A percentile compares a stretch with the other conserved stretches of the same genome.
Evolutionary conservation across 306 rosid species (phyloP).

Genomic region (Cicer yamashitae): DNA sequence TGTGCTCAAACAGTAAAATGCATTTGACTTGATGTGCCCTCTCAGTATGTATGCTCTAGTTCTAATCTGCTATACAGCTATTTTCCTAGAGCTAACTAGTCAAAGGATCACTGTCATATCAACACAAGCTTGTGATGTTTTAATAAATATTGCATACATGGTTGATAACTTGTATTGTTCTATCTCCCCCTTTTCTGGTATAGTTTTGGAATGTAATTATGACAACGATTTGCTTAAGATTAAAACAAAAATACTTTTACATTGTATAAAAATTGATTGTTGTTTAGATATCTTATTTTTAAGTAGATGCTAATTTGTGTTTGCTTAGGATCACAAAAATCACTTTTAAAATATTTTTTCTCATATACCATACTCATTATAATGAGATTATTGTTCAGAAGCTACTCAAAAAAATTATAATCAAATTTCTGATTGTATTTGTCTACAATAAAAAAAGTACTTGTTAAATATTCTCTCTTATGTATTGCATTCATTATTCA

Average conservation of each 20-base stretch:
- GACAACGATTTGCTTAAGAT: conserved; percentile 16
- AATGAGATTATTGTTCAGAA: not conserved
- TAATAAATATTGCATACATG: not conserved
- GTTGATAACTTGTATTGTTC: conserved; percentile 14
- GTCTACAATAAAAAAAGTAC: no score
- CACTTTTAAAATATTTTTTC: not conserved
- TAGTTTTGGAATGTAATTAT: conserved; percentile 29
- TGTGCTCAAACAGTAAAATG: conserved; percentile 37
- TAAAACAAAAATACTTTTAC: not conserved
- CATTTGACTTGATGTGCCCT: conserved; percentile 26
- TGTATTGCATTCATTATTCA: no score
- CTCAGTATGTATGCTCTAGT: conserved; percentile 23
- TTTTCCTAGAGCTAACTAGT: conserved; percentile 2
- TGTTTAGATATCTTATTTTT: not conserved
- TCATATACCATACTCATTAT: not conserved
- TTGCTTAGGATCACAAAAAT: no score
- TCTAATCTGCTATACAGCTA: conserved; percentile 27
- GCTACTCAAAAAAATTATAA: not conserved
- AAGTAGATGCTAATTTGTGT: not conserved
- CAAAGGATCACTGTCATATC: conserved; percentile 19
- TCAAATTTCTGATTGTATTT: not conserved
- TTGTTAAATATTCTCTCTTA: no score
- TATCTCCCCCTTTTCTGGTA: conserved; percentile 6
- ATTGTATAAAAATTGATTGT: not conserved
- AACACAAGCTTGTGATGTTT: conserved; percentile 18